Evolutionary conservation across 2,329 filamentous ascomycete species (phyloP).

Genomic region (Juglanconis juglandina): DNA sequence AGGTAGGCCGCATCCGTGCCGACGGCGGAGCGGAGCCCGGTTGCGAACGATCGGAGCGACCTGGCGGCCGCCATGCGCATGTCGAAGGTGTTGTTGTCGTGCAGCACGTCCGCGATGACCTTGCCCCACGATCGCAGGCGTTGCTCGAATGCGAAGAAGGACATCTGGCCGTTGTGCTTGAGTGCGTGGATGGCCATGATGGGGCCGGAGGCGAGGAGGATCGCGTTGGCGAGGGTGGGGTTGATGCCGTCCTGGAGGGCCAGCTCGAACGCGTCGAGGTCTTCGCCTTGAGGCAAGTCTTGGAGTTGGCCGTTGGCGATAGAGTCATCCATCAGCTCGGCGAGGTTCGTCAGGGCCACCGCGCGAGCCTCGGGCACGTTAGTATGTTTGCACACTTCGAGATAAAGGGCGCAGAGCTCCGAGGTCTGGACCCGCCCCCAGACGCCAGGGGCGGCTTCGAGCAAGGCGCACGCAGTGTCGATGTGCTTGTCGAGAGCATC

Average conservation of each 20-base stretch:
- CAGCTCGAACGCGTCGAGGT: slow-evolving; percentile 33
- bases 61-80: slow-evolving; percentile 57
- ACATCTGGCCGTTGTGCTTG: slow-evolving; percentile 17
- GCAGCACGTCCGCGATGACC: slow-evolving; percentile 47
- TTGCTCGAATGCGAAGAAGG: slow-evolving; percentile 16
- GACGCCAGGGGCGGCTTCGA: slow-evolving; percentile 35
- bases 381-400: slow-evolving; percentile 36
- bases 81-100: slow-evolving; percentile 57
- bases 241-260: slow-evolving; percentile 38
- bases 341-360: slow-evolving; percentile 45
- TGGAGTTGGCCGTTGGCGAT: slow-evolving; percentile 27
- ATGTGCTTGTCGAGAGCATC: slow-evolving; percentile 35
- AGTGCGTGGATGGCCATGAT: slow-evolving; percentile 34
- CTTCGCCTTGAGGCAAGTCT: slow-evolving; percentile 30
- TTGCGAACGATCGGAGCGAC: slow-evolving; percentile 53
- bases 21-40: slow-evolving; percentile 23
- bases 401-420: slow-evolving; percentile 41
- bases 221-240: slow-evolving; percentile 47
- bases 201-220: slow-evolving; percentile 47
- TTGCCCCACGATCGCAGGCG: slow-evolving; percentile 41
- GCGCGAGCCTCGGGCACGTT: slow-evolving; percentile 43
- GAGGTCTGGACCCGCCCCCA: slow-evolving; percentile 26
- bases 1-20: slow-evolving; percentile 39
- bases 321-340: slow-evolving; percentile 40
- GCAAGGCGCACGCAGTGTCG: slow-evolving; percentile 38